Percentiles rank a stretch among this genome's conserved stretches.
phyloP scores from a whole-genome alignment of 805 yeast species.

The Saturnispora serradocipensis region DNA sequence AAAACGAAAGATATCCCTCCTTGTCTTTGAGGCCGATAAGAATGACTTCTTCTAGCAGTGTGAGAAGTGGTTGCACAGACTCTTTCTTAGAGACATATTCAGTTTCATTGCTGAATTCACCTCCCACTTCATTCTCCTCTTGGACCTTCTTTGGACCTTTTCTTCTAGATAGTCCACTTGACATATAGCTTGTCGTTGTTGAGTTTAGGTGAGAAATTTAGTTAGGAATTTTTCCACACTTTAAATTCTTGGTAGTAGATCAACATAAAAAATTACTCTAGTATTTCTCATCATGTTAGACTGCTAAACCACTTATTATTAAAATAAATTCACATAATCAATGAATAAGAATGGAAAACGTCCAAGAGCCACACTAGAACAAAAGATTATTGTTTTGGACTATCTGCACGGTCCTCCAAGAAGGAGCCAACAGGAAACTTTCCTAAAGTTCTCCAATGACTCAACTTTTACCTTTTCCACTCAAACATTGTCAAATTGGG shows the following conservation, averaged over 20 bases:
- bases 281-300: neutral
- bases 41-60: constrained; percentile 94
- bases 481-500: constrained; percentile 30
- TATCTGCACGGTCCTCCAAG: constrained; percentile 25
- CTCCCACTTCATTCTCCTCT: constrained; percentile 32
- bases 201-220: neutral
- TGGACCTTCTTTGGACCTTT: constrained; percentile 40
- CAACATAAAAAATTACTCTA: neutral
- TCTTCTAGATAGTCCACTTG: constrained; percentile 66
- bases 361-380: constrained; percentile 13
- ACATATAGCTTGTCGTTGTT: neutral
- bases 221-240: neutral
- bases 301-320: neutral
- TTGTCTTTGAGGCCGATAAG: constrained; percentile 89
- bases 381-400: constrained; percentile 28
- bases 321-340: neutral
- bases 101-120: constrained; percentile 16
- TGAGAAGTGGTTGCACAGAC: constrained; percentile 56
- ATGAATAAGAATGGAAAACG: constrained; percentile 1
- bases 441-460: constrained; percentile 18
- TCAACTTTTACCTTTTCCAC: constrained; percentile 26
- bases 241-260: neutral
- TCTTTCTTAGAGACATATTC: constrained; percentile 19
- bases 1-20: constrained; percentile 92
- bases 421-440: constrained; percentile 21